These are phyloP conservation scores for Lactarius vividus DNA, from an alignment of 768 basidiomycete species.

Conservation along the genomic window DNA sequence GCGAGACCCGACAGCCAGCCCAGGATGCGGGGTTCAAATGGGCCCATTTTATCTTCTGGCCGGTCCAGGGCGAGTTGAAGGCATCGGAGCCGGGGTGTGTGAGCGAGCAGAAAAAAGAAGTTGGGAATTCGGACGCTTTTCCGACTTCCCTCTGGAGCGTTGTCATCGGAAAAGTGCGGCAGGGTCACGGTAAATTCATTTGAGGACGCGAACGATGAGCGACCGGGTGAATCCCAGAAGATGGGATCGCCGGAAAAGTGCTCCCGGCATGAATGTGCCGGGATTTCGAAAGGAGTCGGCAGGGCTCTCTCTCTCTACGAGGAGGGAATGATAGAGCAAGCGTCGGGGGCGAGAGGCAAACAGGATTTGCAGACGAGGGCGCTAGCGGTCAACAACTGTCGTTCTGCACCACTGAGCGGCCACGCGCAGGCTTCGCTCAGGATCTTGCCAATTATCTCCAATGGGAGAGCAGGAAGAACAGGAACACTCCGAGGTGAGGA, in stretches of 20 bases:
- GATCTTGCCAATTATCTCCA: slow-evolving; percentile 13
- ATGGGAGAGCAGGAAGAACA: background rate
- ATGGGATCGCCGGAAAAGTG: slow-evolving; percentile 6
- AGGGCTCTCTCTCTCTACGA: slow-evolving; percentile 11
- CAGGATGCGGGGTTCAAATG: background rate
- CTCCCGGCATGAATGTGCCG: slow-evolving; percentile 4
- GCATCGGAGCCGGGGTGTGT: slow-evolving; percentile 2
- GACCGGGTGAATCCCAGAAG: slow-evolving; percentile 10
- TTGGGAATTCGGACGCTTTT: slow-evolving; percentile 9
- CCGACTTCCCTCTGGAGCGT: background rate
- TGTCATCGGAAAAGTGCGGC: background rate
- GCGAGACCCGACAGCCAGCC: slow-evolving; percentile 19
- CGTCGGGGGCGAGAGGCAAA: slow-evolving; percentile 7
- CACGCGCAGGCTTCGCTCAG: slow-evolving; percentile 12
- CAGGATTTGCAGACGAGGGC: slow-evolving; percentile 21
- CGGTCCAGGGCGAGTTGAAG: background rate
- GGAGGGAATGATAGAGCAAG: slow-evolving; percentile 12
- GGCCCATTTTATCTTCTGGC: background rate
- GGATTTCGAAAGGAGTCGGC: background rate
- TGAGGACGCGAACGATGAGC: slow-evolving; percentile 7
- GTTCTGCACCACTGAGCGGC: background rate
- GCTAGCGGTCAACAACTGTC: background rate
- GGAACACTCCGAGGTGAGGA: background rate
- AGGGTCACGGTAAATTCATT: background rate
- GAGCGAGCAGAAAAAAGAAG: slow-evolving; percentile 15